Percentiles rank a stretch among this genome's conserved stretches.
Conservation (phyloP, 805 yeast genomes). For the Wickerhamiella nectarea region DNA sequence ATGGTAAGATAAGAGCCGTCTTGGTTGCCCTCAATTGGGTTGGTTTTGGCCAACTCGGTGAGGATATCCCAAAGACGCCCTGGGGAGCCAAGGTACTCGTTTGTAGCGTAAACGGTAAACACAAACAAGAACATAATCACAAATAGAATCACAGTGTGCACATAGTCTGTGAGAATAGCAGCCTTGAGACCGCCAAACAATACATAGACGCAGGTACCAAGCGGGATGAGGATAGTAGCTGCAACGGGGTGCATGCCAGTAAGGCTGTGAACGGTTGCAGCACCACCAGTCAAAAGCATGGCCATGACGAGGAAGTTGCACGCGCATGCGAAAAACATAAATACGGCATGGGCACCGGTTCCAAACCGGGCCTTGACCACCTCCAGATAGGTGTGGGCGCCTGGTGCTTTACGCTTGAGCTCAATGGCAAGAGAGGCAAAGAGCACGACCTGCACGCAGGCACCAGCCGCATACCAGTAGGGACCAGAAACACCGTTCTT, state of each 20-base stretch:
- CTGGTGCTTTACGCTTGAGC: slow-evolving; percentile 79
- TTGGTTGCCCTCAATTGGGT: slow-evolving; percentile 68
- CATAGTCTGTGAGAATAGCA: slow-evolving; percentile 65
- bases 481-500: slow-evolving; percentile 68
- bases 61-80: slow-evolving; percentile 64
- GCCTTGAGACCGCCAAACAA: slow-evolving; percentile 74
- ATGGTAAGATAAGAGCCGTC: slow-evolving; percentile 81
- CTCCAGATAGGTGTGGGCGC: slow-evolving; percentile 83
- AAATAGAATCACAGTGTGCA: slow-evolving; percentile 68
- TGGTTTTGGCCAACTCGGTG: slow-evolving; percentile 37
- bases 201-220: slow-evolving; percentile 65
- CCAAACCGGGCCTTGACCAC: slow-evolving; percentile 75
- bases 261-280: slow-evolving; percentile 64
- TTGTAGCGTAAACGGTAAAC: slow-evolving; percentile 64
- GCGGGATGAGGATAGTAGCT: slow-evolving; percentile 66
- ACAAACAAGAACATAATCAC: slow-evolving; percentile 70
- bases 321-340: slow-evolving; percentile 65
- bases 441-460: slow-evolving; percentile 72
- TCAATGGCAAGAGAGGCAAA: slow-evolving; percentile 82
- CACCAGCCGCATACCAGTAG: slow-evolving; percentile 81
- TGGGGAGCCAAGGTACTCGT: slow-evolving; percentile 64
- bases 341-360: slow-evolving; percentile 44
- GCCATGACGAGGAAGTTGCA: slow-evolving; percentile 86
- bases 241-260: slow-evolving; percentile 80
- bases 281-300: slow-evolving; percentile 82